These are phyloP conservation scores for Penicillium turbatum DNA, from an alignment of 495 filamentous ascomycete species.

Conservation along the genomic window DNA sequence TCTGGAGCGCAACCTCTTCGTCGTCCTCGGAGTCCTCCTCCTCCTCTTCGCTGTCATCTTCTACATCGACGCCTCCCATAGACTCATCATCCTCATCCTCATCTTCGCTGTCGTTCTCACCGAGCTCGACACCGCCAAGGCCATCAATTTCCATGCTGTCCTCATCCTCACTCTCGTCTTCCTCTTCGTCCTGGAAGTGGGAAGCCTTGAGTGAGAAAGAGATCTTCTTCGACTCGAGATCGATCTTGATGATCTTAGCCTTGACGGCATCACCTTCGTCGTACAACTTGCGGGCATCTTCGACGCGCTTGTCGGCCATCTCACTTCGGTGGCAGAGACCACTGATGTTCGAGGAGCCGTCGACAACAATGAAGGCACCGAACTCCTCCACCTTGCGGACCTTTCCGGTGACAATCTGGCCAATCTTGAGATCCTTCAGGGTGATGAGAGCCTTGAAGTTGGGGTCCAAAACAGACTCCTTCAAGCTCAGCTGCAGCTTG, in stretches of 20 bases:
- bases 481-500: constrained; percentile 80
- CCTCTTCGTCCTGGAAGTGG: constrained; percentile 68
- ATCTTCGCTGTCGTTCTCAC: constrained; percentile 35
- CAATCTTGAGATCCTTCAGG: constrained; percentile 68
- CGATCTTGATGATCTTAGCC: constrained; percentile 77
- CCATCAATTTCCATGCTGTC: constrained; percentile 24
- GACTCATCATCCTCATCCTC: constrained; percentile 39
- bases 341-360: constrained; percentile 78
- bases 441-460: constrained; percentile 65
- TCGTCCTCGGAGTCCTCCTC: constrained; percentile 28
- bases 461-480: constrained; percentile 74
- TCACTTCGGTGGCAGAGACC: constrained; percentile 88
- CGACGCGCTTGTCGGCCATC: constrained; percentile 75
- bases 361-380: constrained; percentile 88
- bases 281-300: constrained; percentile 79
- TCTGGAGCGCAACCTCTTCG: constrained; percentile 34
- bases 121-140: constrained; percentile 47
- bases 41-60: constrained; percentile 46
- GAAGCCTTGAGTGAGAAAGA: constrained; percentile 89
- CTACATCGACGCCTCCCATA: constrained; percentile 51
- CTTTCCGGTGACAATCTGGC: constrained; percentile 80
- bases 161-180: constrained; percentile 49
- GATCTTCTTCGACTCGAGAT: constrained; percentile 66
- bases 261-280: constrained; percentile 87
- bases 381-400: constrained; percentile 90